Evolutionary conservation across 192 early-diverging fungal genomes (phyloP).

Genomic region (Oehlia diaphana): DNA sequence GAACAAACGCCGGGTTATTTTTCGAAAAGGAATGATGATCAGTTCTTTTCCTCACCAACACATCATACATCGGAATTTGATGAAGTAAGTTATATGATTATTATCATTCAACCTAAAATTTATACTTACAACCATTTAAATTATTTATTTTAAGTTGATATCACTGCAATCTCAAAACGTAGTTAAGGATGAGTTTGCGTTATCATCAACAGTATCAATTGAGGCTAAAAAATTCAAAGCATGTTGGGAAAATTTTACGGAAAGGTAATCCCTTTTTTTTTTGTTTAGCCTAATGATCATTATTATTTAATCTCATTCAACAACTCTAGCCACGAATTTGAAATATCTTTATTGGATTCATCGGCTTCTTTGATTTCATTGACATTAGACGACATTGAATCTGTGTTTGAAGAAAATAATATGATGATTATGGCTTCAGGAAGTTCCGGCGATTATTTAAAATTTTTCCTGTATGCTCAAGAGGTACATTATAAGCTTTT

Average conservation of each 20-base stretch:
- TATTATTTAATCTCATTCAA: not conserved
- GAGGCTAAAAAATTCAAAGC: not conserved
- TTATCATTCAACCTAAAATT: not conserved
- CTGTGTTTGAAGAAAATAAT: constrained; percentile 2
- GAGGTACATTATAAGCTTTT: not conserved
- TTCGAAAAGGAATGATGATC: not conserved
- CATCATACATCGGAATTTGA: not conserved
- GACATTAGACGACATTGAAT: constrained; percentile 4
- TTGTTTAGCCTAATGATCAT: too few species aligned
- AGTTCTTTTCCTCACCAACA: not conserved
- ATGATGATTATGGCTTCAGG: constrained; percentile 19
- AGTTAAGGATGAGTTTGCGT: not conserved
- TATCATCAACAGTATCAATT: constrained; percentile 5
- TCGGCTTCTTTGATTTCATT: not conserved
- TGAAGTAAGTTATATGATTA: not conserved
- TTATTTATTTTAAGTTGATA: not conserved
- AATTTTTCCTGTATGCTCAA: constrained; percentile 15
- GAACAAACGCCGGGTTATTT: not conserved
- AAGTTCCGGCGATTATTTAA: not conserved
- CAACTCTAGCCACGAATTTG: not conserved
- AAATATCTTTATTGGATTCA: not conserved
- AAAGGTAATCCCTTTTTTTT: not conserved
- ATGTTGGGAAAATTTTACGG: not conserved
- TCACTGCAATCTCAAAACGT: not conserved
- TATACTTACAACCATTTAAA: not conserved